Evolutionary conservation across 305 asterid genomes (phyloP).

Genomic region (Fraxinus floribunda): DNA sequence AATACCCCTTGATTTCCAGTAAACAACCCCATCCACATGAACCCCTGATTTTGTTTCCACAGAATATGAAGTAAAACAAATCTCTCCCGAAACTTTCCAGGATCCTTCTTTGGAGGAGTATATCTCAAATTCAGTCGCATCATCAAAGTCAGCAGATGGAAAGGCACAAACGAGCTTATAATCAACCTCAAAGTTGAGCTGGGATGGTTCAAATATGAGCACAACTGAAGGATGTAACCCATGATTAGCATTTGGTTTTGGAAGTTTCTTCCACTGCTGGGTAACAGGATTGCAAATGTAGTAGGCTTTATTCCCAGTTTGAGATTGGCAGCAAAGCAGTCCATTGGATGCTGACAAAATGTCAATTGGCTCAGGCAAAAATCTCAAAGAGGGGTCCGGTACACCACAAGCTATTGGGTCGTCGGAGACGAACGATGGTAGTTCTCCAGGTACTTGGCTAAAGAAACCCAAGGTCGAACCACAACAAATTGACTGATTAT

Average conservation of each 20-base stretch:
- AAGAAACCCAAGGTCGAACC: conserved; percentile 35
- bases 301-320: conserved; percentile 31
- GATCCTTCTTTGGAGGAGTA: conserved; percentile 44
- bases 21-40: conserved; percentile 39
- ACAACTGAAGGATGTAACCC: conserved; percentile 40
- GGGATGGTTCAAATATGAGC: conserved; percentile 40
- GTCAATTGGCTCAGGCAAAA: conserved; percentile 51
- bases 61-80: conserved; percentile 30
- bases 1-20: conserved; percentile 36
- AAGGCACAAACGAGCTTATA: conserved; percentile 48
- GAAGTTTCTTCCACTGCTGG: conserved; percentile 47
- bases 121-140: conserved; percentile 55
- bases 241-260: conserved; percentile 46
- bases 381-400: conserved; percentile 45
- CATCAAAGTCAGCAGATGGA: conserved; percentile 46
- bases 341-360: conserved; percentile 53
- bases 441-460: conserved; percentile 35
- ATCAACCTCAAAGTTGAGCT: conserved; percentile 46
- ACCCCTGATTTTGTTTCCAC: conserved; percentile 35
- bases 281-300: conserved; percentile 54
- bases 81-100: conserved; percentile 52
- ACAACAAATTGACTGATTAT: conserved; percentile 40
- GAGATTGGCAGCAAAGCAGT: conserved; percentile 50
- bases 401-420: conserved; percentile 44
- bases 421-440: conserved; percentile 31